Percentiles rank a stretch among this genome's conserved stretches.
phyloP scores from a whole-genome alignment of 768 basidiomycete species.

The Pleurotus eryngii region DNA sequence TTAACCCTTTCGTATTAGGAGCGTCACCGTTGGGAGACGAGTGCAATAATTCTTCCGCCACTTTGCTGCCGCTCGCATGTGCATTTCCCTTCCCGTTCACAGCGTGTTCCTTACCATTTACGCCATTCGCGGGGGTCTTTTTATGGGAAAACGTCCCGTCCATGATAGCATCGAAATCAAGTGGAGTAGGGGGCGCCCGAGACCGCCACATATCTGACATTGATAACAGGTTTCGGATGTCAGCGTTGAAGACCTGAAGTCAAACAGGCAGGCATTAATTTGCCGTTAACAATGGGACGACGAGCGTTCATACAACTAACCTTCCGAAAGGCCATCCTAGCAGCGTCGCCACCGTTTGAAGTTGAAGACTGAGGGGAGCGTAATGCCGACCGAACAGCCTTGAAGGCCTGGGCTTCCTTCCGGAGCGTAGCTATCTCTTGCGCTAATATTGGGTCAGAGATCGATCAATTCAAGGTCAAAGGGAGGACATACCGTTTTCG shows the following conservation, averaged over 20 bases:
- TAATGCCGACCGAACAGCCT: conserved; percentile 71
- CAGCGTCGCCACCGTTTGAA: conserved; percentile 42
- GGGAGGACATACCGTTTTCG: conserved; percentile 70
- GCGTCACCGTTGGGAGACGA: conserved; percentile 2
- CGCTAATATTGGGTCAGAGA: conserved; percentile 40
- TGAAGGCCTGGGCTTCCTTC: conserved; percentile 87
- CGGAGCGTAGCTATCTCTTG: conserved; percentile 88
- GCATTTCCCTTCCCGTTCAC: conserved; percentile 13
- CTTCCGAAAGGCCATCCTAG: conserved; percentile 80
- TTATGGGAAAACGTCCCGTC: conserved; percentile 53
- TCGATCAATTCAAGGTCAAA: not conserved
- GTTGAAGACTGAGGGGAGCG: conserved; percentile 33
- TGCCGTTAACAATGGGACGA: not conserved
- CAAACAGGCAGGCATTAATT: not conserved
- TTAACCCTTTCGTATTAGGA: conserved; percentile 41
- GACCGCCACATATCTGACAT: conserved; percentile 99
- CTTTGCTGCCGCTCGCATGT: conserved; percentile 18
- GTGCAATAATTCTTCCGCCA: conserved; percentile 13
- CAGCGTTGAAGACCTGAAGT: conserved; percentile 77
- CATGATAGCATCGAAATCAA: conserved; percentile 78
- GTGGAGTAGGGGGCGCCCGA: conserved; percentile 76
- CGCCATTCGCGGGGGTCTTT: conserved; percentile 17
- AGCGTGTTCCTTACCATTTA: conserved; percentile 7
- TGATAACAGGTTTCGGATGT: conserved; percentile 82
- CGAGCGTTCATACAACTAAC: conserved; percentile 31